Conservation (phyloP, 2,329 filamentous ascomycete genomes). For the Colletotrichum tabaci region DNA sequence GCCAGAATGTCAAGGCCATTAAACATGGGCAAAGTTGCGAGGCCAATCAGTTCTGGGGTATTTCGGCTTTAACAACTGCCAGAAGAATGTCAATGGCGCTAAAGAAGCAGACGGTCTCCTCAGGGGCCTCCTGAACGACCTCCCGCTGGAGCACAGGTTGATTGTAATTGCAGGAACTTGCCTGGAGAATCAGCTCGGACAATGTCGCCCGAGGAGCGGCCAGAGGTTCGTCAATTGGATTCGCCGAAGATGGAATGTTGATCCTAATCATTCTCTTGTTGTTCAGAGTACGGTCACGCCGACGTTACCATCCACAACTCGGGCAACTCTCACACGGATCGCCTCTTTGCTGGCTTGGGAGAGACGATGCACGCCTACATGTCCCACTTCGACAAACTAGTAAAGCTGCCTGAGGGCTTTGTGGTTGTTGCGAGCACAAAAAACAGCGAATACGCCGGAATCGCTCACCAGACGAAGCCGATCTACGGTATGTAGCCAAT, state of each 20-base stretch:
- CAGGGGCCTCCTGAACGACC: too few species aligned
- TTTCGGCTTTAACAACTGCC: background rate
- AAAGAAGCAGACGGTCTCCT: background rate
- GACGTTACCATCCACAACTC: constrained; percentile 73
- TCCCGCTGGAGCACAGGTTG: background rate
- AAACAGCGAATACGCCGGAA: constrained; percentile 86
- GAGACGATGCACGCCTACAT: constrained; percentile 83
- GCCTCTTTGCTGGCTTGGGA: constrained; percentile 81
- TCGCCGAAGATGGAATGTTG: background rate
- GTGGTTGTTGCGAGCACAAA: constrained; percentile 79
- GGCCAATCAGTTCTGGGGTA: background rate
- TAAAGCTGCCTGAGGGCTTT: constrained; percentile 80
- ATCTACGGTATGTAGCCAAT: constrained; percentile 71
- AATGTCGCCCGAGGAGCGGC: constrained; percentile 79
- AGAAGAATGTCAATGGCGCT: background rate
- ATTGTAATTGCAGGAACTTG: constrained; percentile 73
- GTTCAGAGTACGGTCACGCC: constrained; percentile 25
- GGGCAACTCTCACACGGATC: constrained; percentile 71
- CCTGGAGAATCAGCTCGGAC: constrained; percentile 68
- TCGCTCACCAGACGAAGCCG: constrained; percentile 78
- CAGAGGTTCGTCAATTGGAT: constrained; percentile 49
- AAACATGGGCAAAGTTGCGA: background rate
- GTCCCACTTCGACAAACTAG: constrained; percentile 91
- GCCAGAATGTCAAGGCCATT: background rate
- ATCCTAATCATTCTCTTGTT: constrained; percentile 46